A percentile compares a stretch with the other conserved stretches of the same genome.
Conservation (phyloP, 768 basidiomycete species). For the Pleurotus cornucopiae region DNA sequence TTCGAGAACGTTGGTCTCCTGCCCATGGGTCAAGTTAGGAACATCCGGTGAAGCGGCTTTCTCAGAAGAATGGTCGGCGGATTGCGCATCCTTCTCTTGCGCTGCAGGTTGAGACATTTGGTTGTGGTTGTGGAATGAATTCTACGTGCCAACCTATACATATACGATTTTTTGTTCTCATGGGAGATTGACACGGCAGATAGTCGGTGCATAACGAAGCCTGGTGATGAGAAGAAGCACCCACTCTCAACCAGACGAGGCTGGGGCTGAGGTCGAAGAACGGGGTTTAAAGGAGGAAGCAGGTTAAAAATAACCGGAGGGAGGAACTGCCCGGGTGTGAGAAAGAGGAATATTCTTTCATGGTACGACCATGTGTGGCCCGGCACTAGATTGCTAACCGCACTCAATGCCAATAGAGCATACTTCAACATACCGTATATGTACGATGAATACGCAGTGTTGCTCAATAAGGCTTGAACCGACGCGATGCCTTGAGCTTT, state of each 20-base stretch:
- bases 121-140: too few species aligned
- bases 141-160: too few species aligned
- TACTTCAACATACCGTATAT: not conserved
- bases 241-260: not conserved
- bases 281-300: too few species aligned
- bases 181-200: not conserved
- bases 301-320: too few species aligned
- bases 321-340: too few species aligned
- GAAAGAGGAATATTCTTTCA: too few species aligned
- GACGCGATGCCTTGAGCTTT: slow-evolving; percentile 70
- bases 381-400: too few species aligned
- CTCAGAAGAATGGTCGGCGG: not conserved
- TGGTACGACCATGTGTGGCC: too few species aligned
- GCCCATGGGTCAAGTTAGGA: not conserved
- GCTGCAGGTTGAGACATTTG: too few species aligned
- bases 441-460: not conserved
- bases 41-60: not conserved
- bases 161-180: not conserved
- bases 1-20: slow-evolving; percentile 18
- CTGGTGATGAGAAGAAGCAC: not conserved
- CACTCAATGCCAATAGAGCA: too few species aligned
- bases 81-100: not conserved
- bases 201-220: slow-evolving; percentile 3
- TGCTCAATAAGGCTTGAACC: slow-evolving; percentile 80
- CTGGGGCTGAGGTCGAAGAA: not conserved